These are phyloP conservation scores for Leavenworthia alabamica DNA, from an alignment of 345 rosid genomes.

Conservation along the genomic window DNA sequence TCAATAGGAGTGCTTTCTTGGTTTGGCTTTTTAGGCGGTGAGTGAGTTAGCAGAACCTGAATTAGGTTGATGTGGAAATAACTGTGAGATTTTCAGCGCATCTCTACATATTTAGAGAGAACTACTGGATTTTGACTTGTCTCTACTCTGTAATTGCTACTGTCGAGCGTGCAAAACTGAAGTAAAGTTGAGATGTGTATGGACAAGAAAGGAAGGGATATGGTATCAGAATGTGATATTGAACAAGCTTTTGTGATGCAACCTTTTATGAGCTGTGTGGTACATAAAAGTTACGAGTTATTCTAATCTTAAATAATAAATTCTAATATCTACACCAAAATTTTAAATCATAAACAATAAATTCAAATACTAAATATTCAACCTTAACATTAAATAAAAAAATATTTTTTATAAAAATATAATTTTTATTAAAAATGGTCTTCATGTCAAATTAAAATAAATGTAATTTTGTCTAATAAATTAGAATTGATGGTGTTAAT, in stretches of 20 bases:
- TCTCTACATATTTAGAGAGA: not conserved
- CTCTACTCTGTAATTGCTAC: not conserved
- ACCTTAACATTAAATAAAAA: too few relatives aligned
- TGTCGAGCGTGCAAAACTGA: conserved; percentile 41
- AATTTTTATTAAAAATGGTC: too few relatives aligned
- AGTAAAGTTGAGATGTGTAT: conserved; percentile 41
- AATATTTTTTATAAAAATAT: too few relatives aligned
- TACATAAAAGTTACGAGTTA: not conserved
- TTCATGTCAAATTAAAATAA: too few relatives aligned
- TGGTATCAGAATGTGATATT: conserved; percentile 52
- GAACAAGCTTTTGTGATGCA: conserved; percentile 64
- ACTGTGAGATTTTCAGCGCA: conserved; percentile 34
- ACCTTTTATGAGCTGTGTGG: conserved; percentile 43
- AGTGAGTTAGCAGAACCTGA: conserved; percentile 47
- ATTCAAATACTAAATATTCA: too few relatives aligned
- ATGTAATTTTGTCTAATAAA: too few relatives aligned
- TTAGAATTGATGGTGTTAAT: too few relatives aligned
- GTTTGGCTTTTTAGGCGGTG: conserved; percentile 29
- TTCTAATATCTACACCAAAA: too few relatives aligned
- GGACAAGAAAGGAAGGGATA: conserved; percentile 72
- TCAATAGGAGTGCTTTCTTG: not conserved
- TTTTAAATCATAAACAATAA: too few relatives aligned
- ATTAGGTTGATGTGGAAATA: conserved; percentile 50
- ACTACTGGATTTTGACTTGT: not conserved
- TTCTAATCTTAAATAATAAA: too few relatives aligned